Evolutionary conservation across 176 grass and related monocot species (phyloP).

Genomic region (Rhynchospora pubera): DNA sequence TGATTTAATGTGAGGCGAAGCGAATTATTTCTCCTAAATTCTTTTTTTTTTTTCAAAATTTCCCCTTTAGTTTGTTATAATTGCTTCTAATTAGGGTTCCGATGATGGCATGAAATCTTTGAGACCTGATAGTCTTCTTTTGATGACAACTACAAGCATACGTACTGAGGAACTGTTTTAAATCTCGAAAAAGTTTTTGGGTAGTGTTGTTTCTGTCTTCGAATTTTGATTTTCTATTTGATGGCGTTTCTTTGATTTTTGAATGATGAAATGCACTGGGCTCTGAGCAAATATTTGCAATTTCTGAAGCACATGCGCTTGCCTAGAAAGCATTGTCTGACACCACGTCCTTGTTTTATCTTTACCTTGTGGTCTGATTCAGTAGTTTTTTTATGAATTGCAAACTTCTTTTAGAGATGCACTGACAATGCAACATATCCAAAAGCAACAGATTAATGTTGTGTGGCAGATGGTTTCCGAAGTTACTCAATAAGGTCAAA

Average conservation of each 20-base stretch:
- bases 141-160: slow-evolving; percentile 80
- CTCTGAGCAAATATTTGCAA: slow-evolving; percentile 49
- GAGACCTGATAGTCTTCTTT: slow-evolving; percentile 80
- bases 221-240: neutral
- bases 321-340: slow-evolving; percentile 98
- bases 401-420: neutral
- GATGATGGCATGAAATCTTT: slow-evolving; percentile 96
- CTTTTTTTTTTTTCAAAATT: neutral
- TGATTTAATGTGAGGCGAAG: slow-evolving; percentile 42
- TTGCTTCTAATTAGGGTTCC: slow-evolving; percentile 9
- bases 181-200: neutral
- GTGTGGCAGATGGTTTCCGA: neutral
- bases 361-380: neutral
- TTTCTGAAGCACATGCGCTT: slow-evolving; percentile 68
- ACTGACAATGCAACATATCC: neutral
- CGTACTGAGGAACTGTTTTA: slow-evolving; percentile 37
- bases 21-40: slow-evolving; percentile 86
- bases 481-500: too few relatives aligned
- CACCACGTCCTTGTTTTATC: neutral
- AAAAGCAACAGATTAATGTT: neutral
- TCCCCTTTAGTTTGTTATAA: neutral
- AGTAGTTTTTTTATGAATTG: too few relatives aligned
- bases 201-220: neutral
- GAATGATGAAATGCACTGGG: slow-evolving; percentile 97
- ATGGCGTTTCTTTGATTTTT: neutral